A percentile compares a stretch with the other conserved stretches of the same genome.
phyloP scores from a whole-genome alignment of 2,329 filamentous ascomycete species.

The Magnaporthiopsis rhizophila region DNA sequence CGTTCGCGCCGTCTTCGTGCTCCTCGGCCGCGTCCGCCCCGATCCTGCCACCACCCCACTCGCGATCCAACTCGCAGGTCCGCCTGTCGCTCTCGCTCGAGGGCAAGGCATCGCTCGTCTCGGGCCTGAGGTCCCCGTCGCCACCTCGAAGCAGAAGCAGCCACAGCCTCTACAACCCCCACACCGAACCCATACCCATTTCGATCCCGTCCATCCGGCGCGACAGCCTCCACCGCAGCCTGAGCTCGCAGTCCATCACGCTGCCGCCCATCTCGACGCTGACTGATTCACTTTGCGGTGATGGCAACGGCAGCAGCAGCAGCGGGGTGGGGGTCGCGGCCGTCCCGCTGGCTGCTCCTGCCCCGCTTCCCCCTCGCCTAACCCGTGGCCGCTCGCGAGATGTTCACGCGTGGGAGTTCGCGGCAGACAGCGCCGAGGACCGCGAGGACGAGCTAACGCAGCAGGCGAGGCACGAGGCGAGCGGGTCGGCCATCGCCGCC shows the following conservation, averaged over 20 bases:
- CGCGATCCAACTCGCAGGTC: slow-evolving; percentile 43
- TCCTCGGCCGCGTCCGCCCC: slow-evolving; percentile 30
- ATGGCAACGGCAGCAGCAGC: background rate
- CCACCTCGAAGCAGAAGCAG: slow-evolving; percentile 45
- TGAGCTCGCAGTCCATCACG: slow-evolving; percentile 55
- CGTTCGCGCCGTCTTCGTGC: slow-evolving; percentile 34
- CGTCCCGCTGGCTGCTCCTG: background rate
- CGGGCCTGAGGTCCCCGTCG: slow-evolving; percentile 52
- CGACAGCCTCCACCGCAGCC: slow-evolving; percentile 58
- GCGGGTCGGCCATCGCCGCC: slow-evolving; percentile 70
- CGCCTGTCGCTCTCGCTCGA: slow-evolving; percentile 79
- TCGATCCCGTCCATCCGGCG: slow-evolving; percentile 39
- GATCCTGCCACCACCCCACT: slow-evolving; percentile 26
- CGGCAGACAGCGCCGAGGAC: slow-evolving; percentile 74
- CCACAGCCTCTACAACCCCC: slow-evolving; percentile 19
- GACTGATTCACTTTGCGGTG: slow-evolving; percentile 29
- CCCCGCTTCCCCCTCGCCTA: slow-evolving; percentile 34
- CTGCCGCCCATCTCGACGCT: slow-evolving; percentile 48
- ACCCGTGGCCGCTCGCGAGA: slow-evolving; percentile 72
- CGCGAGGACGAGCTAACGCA: slow-evolving; percentile 61
- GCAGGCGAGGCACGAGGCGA: slow-evolving; percentile 69
- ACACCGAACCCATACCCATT: slow-evolving; percentile 4
- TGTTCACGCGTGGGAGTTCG: slow-evolving; percentile 84
- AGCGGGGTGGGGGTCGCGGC: background rate
- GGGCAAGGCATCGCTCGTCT: slow-evolving; percentile 81